Percentiles rank a stretch among this genome's conserved stretches.
phyloP scores from a whole-genome alignment of 306 rosid genomes.

The Albizia julibrissin region DNA sequence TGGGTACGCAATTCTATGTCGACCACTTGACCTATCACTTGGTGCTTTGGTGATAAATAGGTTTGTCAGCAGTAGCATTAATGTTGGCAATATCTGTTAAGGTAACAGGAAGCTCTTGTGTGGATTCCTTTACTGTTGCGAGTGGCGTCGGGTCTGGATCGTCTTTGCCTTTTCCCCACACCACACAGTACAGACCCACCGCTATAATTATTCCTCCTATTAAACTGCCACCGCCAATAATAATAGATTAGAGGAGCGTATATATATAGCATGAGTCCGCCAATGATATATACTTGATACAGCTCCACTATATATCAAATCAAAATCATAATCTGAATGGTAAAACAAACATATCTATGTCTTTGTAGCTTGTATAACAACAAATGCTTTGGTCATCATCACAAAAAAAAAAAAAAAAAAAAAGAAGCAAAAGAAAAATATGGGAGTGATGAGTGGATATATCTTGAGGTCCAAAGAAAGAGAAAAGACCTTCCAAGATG shows the following conservation, averaged over 20 bases:
- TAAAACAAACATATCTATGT: too few relatives aligned
- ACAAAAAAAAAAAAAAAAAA: too few relatives aligned
- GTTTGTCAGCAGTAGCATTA: not conserved
- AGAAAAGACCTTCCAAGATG: conserved; percentile 60
- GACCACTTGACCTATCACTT: not conserved
- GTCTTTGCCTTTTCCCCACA: conserved; percentile 88
- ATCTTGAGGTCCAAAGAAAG: not conserved
- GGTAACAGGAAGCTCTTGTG: conserved; percentile 34
- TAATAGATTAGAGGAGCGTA: not conserved
- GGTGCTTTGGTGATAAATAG: not conserved
- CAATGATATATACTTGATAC: not conserved
- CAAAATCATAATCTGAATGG: too few relatives aligned
- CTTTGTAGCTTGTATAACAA: too few relatives aligned
- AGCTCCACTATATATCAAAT: not conserved
- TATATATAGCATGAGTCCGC: not conserved
- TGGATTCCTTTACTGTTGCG: conserved; percentile 21
- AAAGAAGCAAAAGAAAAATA: not conserved
- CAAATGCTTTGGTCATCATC: too few relatives aligned
- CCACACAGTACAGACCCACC: conserved; percentile 69
- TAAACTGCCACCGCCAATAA: conserved; percentile 36
- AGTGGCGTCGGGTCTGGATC: conserved; percentile 18
- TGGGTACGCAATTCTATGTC: not conserved
- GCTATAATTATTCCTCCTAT: conserved; percentile 70
- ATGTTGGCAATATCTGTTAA: not conserved
- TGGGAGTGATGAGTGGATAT: not conserved